Conservation (phyloP, 768 basidiomycete genomes). For the Amanita brunnescens region DNA sequence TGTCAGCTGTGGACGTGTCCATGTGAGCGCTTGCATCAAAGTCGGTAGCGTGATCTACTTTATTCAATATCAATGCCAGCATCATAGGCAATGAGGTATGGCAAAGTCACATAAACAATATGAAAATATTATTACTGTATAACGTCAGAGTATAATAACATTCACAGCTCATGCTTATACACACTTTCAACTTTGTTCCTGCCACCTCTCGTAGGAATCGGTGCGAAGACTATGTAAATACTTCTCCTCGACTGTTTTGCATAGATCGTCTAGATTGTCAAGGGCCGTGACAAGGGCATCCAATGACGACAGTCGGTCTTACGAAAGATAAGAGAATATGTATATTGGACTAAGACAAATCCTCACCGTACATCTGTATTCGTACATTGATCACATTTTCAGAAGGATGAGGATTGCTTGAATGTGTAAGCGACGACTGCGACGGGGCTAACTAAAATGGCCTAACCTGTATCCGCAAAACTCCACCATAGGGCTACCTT, state of each 20-base stretch:
- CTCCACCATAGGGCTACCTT: slow-evolving; percentile 81
- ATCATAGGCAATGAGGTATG: no score
- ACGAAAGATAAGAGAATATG: neutral
- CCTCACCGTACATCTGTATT: slow-evolving; percentile 99
- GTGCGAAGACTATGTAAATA: slow-evolving; percentile 53
- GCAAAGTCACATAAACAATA: neutral
- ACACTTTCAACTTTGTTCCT: slow-evolving; percentile 48
- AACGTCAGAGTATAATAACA: neutral
- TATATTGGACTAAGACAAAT: neutral
- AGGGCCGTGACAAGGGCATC: slow-evolving; percentile 73
- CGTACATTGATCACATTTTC: slow-evolving; percentile 94
- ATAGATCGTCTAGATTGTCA: slow-evolving; percentile 68
- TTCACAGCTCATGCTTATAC: neutral
- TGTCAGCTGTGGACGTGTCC: no score
- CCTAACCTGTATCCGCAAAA: slow-evolving; percentile 94
- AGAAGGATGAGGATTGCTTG: slow-evolving; percentile 91
- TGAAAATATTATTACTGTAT: neutral
- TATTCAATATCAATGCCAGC: no score
- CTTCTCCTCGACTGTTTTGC: slow-evolving; percentile 56
- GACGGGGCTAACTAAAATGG: slow-evolving; percentile 6
- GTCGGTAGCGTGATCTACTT: no score
- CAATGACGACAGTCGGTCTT: slow-evolving; percentile 84
- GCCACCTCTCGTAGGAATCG: slow-evolving; percentile 56
- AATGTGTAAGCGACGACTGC: slow-evolving; percentile 4
- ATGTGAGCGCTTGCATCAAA: no score